Evolutionary conservation across 306 rosid species (phyloP).

Genomic region (Quercus aquifolioides): DNA sequence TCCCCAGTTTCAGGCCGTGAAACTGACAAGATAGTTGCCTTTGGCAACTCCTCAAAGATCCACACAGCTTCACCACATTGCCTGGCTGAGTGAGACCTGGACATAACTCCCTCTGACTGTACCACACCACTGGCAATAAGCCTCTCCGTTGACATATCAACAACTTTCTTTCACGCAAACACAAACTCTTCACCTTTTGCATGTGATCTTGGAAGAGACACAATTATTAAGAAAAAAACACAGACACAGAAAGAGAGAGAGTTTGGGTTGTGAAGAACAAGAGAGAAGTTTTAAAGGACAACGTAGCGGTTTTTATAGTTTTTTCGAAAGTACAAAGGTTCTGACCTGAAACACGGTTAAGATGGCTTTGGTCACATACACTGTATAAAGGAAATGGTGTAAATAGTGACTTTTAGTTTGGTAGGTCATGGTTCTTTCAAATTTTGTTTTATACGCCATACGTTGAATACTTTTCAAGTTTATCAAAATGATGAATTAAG

Average conservation of each 20-base stretch:
- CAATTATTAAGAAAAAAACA: not conserved
- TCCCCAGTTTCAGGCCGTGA: conserved; percentile 80
- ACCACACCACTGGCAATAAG: conserved; percentile 30
- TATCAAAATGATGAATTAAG: no score
- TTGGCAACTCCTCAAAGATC: conserved; percentile 75
- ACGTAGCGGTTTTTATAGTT: conserved; percentile 33
- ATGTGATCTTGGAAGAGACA: conserved; percentile 2
- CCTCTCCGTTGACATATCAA: conserved; percentile 61
- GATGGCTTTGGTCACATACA: not conserved
- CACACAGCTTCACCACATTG: conserved; percentile 37
- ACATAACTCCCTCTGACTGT: conserved; percentile 29
- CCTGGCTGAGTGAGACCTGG: conserved; percentile 26
- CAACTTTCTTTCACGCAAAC: not conserved
- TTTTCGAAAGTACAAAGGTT: not conserved
- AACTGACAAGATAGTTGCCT: conserved; percentile 62
- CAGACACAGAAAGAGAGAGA: not conserved
- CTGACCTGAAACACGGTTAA: not conserved
- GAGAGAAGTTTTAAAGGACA: not conserved
- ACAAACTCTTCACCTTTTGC: not conserved
- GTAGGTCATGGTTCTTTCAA: not conserved
- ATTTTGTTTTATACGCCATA: not conserved
- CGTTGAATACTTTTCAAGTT: not conserved
- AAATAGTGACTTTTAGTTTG: not conserved
- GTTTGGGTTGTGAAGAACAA: not conserved
- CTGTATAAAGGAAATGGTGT: not conserved